Evolutionary conservation across 2,329 filamentous ascomycete species (phyloP).

Genomic region (Botrytis pseudocinerea): DNA sequence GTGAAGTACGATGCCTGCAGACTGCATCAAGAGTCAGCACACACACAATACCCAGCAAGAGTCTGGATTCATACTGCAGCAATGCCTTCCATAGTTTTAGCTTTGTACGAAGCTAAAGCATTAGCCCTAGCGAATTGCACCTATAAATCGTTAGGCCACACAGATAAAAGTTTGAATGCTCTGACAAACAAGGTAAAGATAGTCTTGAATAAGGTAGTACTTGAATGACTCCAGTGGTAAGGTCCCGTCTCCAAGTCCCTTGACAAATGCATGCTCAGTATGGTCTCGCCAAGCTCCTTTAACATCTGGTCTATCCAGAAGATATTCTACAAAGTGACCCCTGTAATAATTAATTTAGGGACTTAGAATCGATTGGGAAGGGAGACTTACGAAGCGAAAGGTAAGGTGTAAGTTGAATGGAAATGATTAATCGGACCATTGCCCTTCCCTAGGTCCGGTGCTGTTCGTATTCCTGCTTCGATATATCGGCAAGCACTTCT

Average conservation of each 20-base stretch:
- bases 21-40: slow-evolving; percentile 43
- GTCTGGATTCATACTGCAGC: slow-evolving; percentile 54
- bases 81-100: slow-evolving; percentile 71
- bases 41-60: not conserved
- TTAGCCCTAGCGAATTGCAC: slow-evolving; percentile 87
- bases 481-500: slow-evolving; percentile 69
- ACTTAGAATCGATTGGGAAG: not conserved
- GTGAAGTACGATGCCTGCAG: slow-evolving; percentile 70
- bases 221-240: slow-evolving; percentile 79
- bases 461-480: slow-evolving; percentile 63
- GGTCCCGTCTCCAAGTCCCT: slow-evolving; percentile 71
- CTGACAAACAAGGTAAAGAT: slow-evolving; percentile 72
- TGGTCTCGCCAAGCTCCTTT: slow-evolving; percentile 71
- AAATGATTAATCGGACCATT: slow-evolving; percentile 78
- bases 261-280: slow-evolving; percentile 80
- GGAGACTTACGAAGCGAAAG: slow-evolving; percentile 58
- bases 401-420: slow-evolving; percentile 66
- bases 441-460: slow-evolving; percentile 54
- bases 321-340: slow-evolving; percentile 79
- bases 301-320: slow-evolving; percentile 76
- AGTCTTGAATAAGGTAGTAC: slow-evolving; percentile 88
- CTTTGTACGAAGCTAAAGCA: slow-evolving; percentile 82
- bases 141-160: slow-evolving; percentile 44
- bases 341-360: slow-evolving; percentile 43
- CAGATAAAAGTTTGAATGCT: not conserved